Evolutionary conservation across 1,284 basidiomycete genomes (phyloP).

Genomic region (Boletus mariae): DNA sequence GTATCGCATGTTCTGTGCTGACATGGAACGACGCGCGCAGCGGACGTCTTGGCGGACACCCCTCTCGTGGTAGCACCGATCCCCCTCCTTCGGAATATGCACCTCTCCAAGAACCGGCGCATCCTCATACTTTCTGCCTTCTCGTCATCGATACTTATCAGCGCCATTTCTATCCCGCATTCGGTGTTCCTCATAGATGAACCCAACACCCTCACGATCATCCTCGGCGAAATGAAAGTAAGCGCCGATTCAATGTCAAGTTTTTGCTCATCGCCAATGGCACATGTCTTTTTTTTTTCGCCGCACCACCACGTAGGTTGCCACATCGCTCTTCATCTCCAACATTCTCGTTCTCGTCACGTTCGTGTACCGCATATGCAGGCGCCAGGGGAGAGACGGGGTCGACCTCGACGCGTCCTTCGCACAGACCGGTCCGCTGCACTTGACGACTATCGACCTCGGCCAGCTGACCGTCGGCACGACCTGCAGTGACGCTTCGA

Average conservation of each 20-base stretch:
- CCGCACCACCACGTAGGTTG: background rate
- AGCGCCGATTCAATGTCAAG: background rate
- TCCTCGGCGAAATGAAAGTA: constrained; percentile 6
- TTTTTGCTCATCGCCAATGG: background rate
- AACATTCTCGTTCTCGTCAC: constrained; percentile 12
- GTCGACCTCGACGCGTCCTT: constrained; percentile 5
- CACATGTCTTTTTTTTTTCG: background rate
- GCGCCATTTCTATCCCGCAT: constrained; percentile 3
- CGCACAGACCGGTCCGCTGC: background rate
- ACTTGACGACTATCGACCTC: constrained; percentile 1
- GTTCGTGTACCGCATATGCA: constrained; percentile 7
- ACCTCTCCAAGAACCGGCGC: constrained; percentile 5
- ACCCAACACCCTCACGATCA: background rate
- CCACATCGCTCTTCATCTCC: constrained; percentile 11
- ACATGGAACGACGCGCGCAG: background rate
- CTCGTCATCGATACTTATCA: constrained; percentile 7
- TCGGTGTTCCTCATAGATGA: constrained; percentile 1
- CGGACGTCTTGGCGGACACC: constrained; percentile 2
- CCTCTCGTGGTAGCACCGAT: constrained; percentile 4
- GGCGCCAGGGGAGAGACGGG: background rate
- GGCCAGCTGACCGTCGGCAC: background rate
- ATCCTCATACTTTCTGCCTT: constrained; percentile 7
- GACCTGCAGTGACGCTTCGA: background rate
- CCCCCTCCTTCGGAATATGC: constrained; percentile 5
- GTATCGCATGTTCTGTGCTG: background rate